Evolutionary conservation across 2,329 filamentous ascomycete species (phyloP), one percentile per base, ranked within the genome.

Genomic region (Fusarium pseudonygamai): DNA sequence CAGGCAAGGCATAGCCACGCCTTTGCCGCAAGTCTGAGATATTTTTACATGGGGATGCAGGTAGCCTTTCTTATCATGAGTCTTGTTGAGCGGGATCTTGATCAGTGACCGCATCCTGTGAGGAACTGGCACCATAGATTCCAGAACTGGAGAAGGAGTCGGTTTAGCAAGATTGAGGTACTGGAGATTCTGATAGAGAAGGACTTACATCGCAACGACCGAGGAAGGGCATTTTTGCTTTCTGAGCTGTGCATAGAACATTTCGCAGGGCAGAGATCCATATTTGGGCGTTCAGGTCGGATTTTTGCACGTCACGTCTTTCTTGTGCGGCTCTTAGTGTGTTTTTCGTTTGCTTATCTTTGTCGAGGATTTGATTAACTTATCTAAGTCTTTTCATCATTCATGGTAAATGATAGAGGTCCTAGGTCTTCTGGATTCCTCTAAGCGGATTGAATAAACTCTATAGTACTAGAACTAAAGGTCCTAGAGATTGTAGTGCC

Each of bases 351-450:
- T 55, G 0, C 60, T 28, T 5, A 64, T 70, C 36, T 45, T 70
- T 22, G 59, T 69, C 16, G 67, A 64, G 5, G 67, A 68, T 5
- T 56, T 70, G 10, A n/a, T 30, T 7, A 96, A 36, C 9, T 36
- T 18, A 36, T 16, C 16, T 18, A 18, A 18, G 16, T 18, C 36
- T 36, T 36, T 18, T 36, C 8, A 36, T 36, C 9, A 36, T 36
- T 36, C 18, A 36, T 18, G 8, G 3, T 18, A 36, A 15, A 36
- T 18, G 9, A 4, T 36, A 36, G 36, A 36, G 36, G 16, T 39
- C 37, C 7, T 22, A 1, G 20, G 37, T 22, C 13, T 39, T 22
- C 20, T 13, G 13, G 20, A 2, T 13, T 32, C 12, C 30, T 32
- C 30, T 32, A 32, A 32, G 30, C 12, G 30, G 20, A 39, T 8